Conservation (phyloP, 768 basidiomycete species). For the Mycena latifolia region DNA sequence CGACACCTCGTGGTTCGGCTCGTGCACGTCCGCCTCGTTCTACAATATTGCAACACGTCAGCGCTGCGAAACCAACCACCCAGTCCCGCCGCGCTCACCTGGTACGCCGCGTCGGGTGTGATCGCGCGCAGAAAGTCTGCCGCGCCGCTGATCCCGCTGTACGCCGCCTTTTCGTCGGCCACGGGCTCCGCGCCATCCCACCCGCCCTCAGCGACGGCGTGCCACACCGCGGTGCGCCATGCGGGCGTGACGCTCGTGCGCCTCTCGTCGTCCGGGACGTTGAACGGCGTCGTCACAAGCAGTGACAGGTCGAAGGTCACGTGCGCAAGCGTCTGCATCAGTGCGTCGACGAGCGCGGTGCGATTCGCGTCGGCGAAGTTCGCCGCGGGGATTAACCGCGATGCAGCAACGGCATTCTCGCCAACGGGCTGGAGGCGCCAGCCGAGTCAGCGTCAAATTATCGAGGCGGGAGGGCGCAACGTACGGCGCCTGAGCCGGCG, state of each 20-base stretch:
- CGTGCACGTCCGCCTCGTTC: conserved; percentile 47
- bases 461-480: conserved; percentile 14
- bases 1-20: conserved; percentile 44
- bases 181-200: conserved; percentile 44
- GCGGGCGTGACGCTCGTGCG: conserved; percentile 41
- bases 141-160: conserved; percentile 35
- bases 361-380: conserved; percentile 39
- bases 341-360: conserved; percentile 36
- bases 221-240: conserved; percentile 45
- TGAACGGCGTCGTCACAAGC: conserved; percentile 38
- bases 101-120: conserved; percentile 44
- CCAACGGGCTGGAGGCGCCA: conserved; percentile 38
- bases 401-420: conserved; percentile 37
- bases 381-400: conserved; percentile 43
- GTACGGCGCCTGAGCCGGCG: conserved; percentile 40
- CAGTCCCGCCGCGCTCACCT: conserved; percentile 27
- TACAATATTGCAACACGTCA: conserved; percentile 10
- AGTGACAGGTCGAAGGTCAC: conserved; percentile 35
- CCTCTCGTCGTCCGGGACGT: conserved; percentile 38
- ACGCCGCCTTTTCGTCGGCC: conserved; percentile 35
- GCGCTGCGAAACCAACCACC: neutral
- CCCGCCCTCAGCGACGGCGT: conserved; percentile 38
- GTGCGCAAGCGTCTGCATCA: conserved; percentile 36
- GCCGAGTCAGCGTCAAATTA: neutral
- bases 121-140: conserved; percentile 40